Base-by-base conservation (phyloP, 495 filamentous ascomycete genomes). In the Penicillium desertorum region DNA sequence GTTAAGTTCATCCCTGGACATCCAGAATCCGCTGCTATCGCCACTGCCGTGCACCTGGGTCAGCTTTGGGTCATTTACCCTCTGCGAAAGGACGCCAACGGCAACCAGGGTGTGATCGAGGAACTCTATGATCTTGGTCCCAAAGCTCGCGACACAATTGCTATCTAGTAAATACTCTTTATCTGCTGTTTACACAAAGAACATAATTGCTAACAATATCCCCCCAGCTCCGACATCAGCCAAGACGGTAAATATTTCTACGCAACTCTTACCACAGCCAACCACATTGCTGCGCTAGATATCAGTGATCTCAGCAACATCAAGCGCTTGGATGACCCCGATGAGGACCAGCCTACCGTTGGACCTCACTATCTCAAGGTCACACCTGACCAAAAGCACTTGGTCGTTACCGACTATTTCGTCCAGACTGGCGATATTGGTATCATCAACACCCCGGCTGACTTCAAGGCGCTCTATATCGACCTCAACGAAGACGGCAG, bases 41-140 rank as follows among this genome's bases (percentile, higher is more conserved):
- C 83, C 12, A 85, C 83, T 46, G 83, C 84, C 7, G 84, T 86
- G 22, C 78, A 81, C 42, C 78, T 83, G 6, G 84, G 82, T 37
- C 80, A 86, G 63, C 80, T 86, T 45, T 86, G 83, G 83, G 82
- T 86, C 63, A 83, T 87, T 71, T 86, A 86, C 62, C 84, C 84
- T 16, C 78, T 79, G 69, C 80, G 80, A 51, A 80, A 66, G 45
- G 74, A 82, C 54, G 57, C 67, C 10, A 73, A 77, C 47, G 83
- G 82, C 51, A 79, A 79, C 10, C 83, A 78, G 51, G 84, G 84
- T 48, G 73, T 79, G 14, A 77, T 82, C 14, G 76, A 85, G 66
- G 70, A 81, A 9, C 77, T 85, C 14, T 86, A 77, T 56, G 83
- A 86, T 57, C 75, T 87, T 14, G 84, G 82, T 16, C 71, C 72